Evolutionary conservation across 2,329 filamentous ascomycete genomes (phyloP), one percentile per base, ranked within the genome.

Genomic region (Piedraia hortae): DNA sequence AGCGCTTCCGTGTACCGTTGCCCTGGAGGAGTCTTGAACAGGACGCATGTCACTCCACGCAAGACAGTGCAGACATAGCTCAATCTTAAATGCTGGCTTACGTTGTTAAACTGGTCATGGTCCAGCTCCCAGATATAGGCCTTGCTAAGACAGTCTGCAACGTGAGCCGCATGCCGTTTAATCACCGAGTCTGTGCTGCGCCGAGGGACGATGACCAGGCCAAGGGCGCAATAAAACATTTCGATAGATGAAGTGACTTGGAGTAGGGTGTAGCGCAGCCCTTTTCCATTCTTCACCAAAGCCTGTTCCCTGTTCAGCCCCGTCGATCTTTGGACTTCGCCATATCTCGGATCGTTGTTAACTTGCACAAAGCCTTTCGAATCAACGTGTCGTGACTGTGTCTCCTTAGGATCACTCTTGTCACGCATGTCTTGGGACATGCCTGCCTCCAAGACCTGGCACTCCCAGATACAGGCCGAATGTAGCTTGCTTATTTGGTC

Each of bases 201-300:
- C 26, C 75, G 71, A 19, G 65, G 63, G 3, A 89, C 55, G 11
- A 93, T 51, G 9, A 71, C 62, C 42, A 77, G 85, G 7, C 82
- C 82, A 19, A 93, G 51, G 1, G 66, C 69, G 37, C 89, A 75
- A 39, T 90, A 71, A 33, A 93, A 72, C 1, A 72, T 68, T 10
- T 75, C 71, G n/a, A 80, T 70, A 3, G 69, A 68, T 5, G 66
- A 65, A 11, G 80, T 67, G 34, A 88, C 60, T 15, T 74, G 68
- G 35, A 71, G 69, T 7, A 93, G 55, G 6, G 93, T 52, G 32
- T 67, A 68, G 16, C 70, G 62, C 19, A 93, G 54, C 7, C 62
- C 68, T 38, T 71, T 64, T 18, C 70, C 77, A 42, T 93, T 97
- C 39, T 71, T 63, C 41, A 68, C 67, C 6, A 43, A 45, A 14